Evolutionary conservation across 495 filamentous ascomycete genomes (phyloP), one percentile per base, ranked within the genome.

Genomic region (Talaromyces nanjingensis): DNA sequence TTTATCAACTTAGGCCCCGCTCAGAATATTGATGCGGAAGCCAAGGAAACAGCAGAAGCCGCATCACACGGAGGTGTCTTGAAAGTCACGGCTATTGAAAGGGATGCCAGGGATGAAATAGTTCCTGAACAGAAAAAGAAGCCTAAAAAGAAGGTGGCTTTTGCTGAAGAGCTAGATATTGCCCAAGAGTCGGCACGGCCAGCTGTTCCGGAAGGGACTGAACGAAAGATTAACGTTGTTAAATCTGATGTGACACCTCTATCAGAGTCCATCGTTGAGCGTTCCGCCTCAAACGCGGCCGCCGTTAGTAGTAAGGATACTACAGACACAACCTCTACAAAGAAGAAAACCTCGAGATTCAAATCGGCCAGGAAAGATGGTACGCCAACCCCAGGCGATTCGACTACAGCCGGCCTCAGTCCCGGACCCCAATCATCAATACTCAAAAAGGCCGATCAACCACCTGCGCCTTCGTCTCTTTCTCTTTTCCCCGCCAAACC

Each of bases 161-260:
- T 96, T 72, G 87, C 92, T 3, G 69, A 86, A 25, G 81, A 85
- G 24, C 81, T 96, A 52, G 89, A 97, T 69, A 89, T 96, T 64
- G 83, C 86, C 3, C 79, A 83, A 56, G 65, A 71, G 8, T 59
- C 78, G 14, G 68, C 74, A 25, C 58, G 3, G 31, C 20, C 70
- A 7, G 69, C 71, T 14, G 63, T 58, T 27, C 55, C 61, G 4
- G 16, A 42, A 18, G 24, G 61, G 3, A 67, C 33, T 71, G 61
- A 69, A 63, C 63, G 67, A 65, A 80, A 65, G 69, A 73, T 68
- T 63, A 75, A 65, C 68, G 77, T 34, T 71, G 80, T 45, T 53
- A 84, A 63, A 69, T 73, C 59, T 0, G 70, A 74, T 29, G 66
- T 72, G 8, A 64, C 69, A n/a, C 72, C 75, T 16, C 60, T 78